Conservation (phyloP, 2,329 filamentous ascomycete genomes). For the Beauveria pseudobassiana region DNA sequence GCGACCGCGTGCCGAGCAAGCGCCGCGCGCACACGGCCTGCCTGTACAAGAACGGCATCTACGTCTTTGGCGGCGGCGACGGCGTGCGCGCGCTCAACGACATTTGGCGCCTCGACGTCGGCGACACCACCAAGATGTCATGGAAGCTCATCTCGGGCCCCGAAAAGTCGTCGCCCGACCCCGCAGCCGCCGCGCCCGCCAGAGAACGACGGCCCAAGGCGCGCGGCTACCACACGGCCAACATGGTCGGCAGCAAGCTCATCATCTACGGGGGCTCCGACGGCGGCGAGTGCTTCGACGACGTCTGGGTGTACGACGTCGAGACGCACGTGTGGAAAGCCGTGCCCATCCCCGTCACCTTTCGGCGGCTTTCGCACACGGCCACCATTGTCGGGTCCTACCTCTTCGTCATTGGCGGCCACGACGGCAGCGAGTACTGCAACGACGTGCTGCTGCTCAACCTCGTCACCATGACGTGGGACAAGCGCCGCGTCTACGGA, state of each 20-base stretch:
- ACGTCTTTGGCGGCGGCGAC: conserved; percentile 65
- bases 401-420: conserved; percentile 62
- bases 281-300: conserved; percentile 64
- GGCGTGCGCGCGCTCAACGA: conserved; percentile 64
- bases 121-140: conserved; percentile 58
- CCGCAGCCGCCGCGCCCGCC: conserved; percentile 17
- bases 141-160: conserved; percentile 57
- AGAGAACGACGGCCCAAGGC: conserved; percentile 47
- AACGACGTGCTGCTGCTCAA: conserved; percentile 63
- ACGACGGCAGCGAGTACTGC: conserved; percentile 62
- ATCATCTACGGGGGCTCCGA: conserved; percentile 66
- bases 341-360: conserved; percentile 53
- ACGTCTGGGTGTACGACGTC: conserved; percentile 67
- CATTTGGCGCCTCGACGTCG: conserved; percentile 64
- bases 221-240: conserved; percentile 63
- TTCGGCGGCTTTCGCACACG: conserved; percentile 58
- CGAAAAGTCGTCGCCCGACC: conserved; percentile 25
- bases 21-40: conserved; percentile 64
- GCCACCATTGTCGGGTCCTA: conserved; percentile 64
- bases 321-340: conserved; percentile 52
- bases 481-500: conserved; percentile 58
- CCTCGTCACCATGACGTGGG: conserved; percentile 68
- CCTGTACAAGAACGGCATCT: conserved; percentile 62
- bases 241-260: conserved; percentile 65
- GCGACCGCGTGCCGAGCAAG: conserved; percentile 51